Evolutionary conservation across 371 early-diverging fungal genomes (phyloP).

Genomic region (Phascolomyces articulosus): DNA sequence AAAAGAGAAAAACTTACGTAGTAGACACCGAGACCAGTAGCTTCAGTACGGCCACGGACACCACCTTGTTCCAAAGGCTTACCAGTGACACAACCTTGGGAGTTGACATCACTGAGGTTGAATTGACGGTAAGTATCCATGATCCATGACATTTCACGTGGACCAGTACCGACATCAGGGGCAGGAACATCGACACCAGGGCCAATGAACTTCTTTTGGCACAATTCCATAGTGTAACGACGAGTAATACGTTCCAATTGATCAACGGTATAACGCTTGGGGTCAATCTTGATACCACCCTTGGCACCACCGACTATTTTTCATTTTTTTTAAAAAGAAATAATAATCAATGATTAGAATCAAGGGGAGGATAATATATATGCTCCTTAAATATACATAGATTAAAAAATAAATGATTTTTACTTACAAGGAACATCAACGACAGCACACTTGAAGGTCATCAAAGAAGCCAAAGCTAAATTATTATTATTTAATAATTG

Average conservation of each 20-base stretch:
- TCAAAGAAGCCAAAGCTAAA: constrained; percentile 70
- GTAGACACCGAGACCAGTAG: constrained; percentile 89
- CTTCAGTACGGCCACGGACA: constrained; percentile 90
- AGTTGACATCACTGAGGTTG: constrained; percentile 82
- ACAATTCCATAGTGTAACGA: constrained; percentile 88
- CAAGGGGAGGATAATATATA: no score
- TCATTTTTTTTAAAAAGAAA: not conserved
- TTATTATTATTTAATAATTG: not conserved
- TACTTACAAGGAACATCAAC: constrained; percentile 89
- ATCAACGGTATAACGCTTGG: constrained; percentile 74
- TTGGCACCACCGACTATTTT: constrained; percentile 74
- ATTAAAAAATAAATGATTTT: not conserved
- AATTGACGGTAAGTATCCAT: constrained; percentile 92
- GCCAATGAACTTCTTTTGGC: constrained; percentile 91
- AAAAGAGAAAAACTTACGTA: constrained; percentile 34
- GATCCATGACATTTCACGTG: constrained; percentile 93
- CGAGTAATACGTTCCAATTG: constrained; percentile 90
- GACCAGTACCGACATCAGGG: constrained; percentile 89
- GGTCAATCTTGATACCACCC: constrained; percentile 87
- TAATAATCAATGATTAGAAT: no score
- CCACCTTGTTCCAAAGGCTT: constrained; percentile 89
- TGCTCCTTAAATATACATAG: no score
- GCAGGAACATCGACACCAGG: constrained; percentile 89
- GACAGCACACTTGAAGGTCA: constrained; percentile 94
- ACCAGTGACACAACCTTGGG: constrained; percentile 88